A percentile compares a stretch with the other conserved stretches of the same genome.
Evolutionary conservation across 179 eudicot genomes (phyloP).

Genomic region (Beta lomatogona): DNA sequence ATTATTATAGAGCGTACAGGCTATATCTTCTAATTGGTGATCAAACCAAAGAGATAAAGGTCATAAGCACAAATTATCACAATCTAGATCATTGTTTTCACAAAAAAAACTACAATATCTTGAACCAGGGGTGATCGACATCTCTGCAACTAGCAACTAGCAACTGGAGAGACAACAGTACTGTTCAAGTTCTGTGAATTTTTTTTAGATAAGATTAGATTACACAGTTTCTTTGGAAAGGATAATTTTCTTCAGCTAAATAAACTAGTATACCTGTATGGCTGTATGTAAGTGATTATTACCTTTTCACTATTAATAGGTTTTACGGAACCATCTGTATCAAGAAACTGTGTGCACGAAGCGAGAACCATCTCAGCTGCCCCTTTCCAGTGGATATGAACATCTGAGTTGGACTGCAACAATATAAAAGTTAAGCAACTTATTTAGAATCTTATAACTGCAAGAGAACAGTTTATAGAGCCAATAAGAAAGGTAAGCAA

Average conservation of each 20-base stretch:
- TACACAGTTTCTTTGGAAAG: neutral
- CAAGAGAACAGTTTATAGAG: neutral
- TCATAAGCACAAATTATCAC: neutral
- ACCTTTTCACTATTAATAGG: slow-evolving; percentile 63
- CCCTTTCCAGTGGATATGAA: slow-evolving; percentile 91
- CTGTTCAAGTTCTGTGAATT: no score
- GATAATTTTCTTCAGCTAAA: slow-evolving; percentile 4
- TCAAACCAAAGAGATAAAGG: neutral
- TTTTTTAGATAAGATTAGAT: neutral
- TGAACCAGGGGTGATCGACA: neutral
- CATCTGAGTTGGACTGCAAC: slow-evolving; percentile 66
- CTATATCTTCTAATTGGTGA: neutral
- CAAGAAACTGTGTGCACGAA: slow-evolving; percentile 64
- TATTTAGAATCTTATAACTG: slow-evolving; percentile 1
- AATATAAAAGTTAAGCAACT: neutral
- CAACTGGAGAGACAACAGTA: no score
- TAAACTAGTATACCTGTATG: neutral
- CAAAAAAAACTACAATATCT: neutral
- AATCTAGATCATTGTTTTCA: neutral
- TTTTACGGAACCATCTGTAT: slow-evolving; percentile 54
- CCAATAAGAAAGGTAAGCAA: neutral
- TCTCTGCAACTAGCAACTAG: neutral
- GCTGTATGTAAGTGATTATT: slow-evolving; percentile 8
- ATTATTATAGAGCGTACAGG: neutral
- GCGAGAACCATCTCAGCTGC: slow-evolving; percentile 90